Evolutionary conservation across 768 basidiomycete genomes (phyloP).

Genomic region (Pleurotus pulmonarius): DNA sequence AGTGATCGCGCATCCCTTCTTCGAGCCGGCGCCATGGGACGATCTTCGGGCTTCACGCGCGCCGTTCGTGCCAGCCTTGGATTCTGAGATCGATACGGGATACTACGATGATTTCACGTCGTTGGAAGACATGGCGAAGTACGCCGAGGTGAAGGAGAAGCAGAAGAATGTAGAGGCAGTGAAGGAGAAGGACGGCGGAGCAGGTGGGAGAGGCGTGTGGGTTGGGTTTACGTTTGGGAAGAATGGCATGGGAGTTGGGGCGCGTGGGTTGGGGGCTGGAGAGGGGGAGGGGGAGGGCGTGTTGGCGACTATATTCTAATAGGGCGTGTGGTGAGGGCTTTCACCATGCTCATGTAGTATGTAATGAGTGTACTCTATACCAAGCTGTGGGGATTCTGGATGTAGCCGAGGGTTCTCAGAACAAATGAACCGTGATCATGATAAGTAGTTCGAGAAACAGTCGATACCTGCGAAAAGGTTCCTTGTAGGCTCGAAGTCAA

Average conservation of each 20-base stretch:
- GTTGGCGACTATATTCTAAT: constrained; percentile 58
- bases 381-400: too few species aligned
- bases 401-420: too few species aligned
- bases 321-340: too few species aligned
- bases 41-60: constrained; percentile 71
- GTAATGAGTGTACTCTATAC: too few species aligned
- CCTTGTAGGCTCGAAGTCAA: too few species aligned
- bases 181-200: constrained; percentile 76
- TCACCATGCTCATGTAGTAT: too few species aligned
- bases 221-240: constrained; percentile 92
- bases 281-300: constrained; percentile 46
- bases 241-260: constrained; percentile 65
- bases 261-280: constrained; percentile 22
- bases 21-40: constrained; percentile 71
- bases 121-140: constrained; percentile 95
- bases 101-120: constrained; percentile 92
- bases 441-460: too few species aligned
- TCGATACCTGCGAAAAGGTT: too few species aligned
- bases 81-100: constrained; percentile 92
- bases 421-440: too few species aligned
- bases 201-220: constrained; percentile 73
- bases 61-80: constrained; percentile 92
- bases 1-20: constrained; percentile 80
- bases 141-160: constrained; percentile 97
- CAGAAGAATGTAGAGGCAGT: constrained; percentile 91